Evolutionary conservation across 495 filamentous ascomycete genomes (phyloP).

Genomic region (Apodospora peruviana): DNA sequence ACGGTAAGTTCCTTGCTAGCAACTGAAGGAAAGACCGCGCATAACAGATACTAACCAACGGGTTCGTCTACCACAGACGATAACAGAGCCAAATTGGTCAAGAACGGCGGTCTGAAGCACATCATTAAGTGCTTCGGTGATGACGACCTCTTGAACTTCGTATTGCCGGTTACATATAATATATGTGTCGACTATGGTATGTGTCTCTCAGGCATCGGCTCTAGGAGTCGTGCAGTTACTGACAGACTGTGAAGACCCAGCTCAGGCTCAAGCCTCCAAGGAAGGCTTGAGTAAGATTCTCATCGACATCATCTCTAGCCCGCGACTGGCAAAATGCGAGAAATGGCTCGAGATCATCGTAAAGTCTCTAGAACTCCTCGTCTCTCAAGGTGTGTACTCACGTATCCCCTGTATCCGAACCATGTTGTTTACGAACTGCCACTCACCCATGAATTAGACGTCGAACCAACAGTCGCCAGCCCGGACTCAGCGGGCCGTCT

Average conservation of each 20-base stretch:
- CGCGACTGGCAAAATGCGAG: conserved; percentile 20
- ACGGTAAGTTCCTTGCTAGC: conserved; percentile 41
- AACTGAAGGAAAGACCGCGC: background rate
- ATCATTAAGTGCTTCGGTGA: conserved; percentile 50
- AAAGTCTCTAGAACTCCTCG: conserved; percentile 46
- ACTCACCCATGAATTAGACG: conserved; percentile 17
- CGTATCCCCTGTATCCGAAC: no score
- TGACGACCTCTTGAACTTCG: conserved; percentile 47
- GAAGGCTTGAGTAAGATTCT: conserved; percentile 34
- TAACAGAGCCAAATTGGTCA: conserved; percentile 63
- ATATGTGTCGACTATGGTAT: conserved; percentile 70
- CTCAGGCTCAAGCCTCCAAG: conserved; percentile 46
- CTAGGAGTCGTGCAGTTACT: no score
- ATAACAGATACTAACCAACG: no score
- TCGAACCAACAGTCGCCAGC: conserved; percentile 29
- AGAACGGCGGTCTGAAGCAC: conserved; percentile 48
- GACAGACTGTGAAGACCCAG: conserved; percentile 37
- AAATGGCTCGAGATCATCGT: conserved; percentile 34
- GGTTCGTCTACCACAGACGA: conserved; percentile 61
- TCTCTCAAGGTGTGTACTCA: conserved; percentile 31
- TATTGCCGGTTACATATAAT: conserved; percentile 66
- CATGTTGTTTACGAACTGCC: no score
- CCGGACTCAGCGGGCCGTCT: conserved; percentile 28
- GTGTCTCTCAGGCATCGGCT: conserved; percentile 8
- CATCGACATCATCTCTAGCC: conserved; percentile 32